Conservation (phyloP, 2,329 filamentous ascomycete species). For the Dichotomopilus funicola region DNA sequence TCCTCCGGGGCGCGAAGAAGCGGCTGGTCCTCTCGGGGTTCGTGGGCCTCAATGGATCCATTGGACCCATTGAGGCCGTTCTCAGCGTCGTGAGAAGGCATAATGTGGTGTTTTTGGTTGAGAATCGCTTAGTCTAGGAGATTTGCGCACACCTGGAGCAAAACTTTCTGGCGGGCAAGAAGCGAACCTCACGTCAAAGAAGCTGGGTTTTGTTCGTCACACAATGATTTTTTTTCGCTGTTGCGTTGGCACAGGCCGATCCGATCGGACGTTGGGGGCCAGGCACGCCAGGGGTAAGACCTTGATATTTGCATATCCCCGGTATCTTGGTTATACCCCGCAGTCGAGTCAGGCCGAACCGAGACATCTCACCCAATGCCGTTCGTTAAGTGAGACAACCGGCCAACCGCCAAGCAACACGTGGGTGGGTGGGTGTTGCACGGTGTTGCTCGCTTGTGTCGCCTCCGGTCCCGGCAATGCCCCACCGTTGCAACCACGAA, state of each 20-base stretch:
- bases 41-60: background rate
- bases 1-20: slow-evolving; percentile 19
- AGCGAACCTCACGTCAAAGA: too few species aligned
- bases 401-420: background rate
- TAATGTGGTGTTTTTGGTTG: background rate
- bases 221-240: background rate
- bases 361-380: background rate
- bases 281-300: background rate
- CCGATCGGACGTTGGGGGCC: background rate
- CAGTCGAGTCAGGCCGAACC: slow-evolving; percentile 11
- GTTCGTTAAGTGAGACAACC: background rate
- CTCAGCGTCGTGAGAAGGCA: background rate
- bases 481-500: background rate
- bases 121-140: background rate
- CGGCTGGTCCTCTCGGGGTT: slow-evolving; percentile 20
- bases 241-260: background rate
- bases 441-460: background rate
- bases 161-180: background rate
- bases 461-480: slow-evolving; percentile 7
- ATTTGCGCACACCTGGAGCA: background rate
- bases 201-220: background rate
- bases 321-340: background rate
- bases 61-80: background rate
- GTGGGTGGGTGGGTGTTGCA: too few species aligned
- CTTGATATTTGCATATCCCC: slow-evolving; percentile 2